Evolutionary conservation across 345 rosid genomes (phyloP).

Genomic region (Gossypium longicalyx): DNA sequence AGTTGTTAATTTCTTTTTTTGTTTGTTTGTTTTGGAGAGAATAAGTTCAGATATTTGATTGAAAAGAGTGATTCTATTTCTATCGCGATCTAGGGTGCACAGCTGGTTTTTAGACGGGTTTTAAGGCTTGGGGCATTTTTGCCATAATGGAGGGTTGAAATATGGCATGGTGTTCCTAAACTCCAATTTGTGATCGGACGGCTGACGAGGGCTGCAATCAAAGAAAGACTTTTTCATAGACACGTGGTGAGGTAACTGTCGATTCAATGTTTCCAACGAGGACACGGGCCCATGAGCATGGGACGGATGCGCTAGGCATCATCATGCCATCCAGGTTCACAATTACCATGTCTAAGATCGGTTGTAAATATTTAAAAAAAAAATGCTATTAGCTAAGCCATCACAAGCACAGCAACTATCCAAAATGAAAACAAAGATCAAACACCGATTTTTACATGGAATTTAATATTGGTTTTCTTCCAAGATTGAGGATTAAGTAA

Average conservation of each 20-base stretch:
- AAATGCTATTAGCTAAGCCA: too few relatives aligned
- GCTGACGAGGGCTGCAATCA: constrained; percentile 4
- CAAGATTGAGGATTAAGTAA: too few relatives aligned
- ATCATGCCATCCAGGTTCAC: too few relatives aligned
- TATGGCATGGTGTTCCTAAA: constrained; percentile 3
- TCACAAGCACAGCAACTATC: too few relatives aligned
- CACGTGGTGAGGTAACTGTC: constrained; percentile 18
- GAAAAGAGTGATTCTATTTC: not conserved
- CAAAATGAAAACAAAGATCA: not conserved
- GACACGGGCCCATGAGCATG: not conserved
- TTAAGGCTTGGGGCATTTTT: constrained; percentile 8
- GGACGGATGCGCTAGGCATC: not conserved
- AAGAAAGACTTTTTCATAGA: not conserved
- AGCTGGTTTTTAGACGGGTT: constrained; percentile 16
- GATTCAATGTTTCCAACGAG: constrained; percentile 19
- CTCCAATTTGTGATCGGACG: constrained; percentile 20
- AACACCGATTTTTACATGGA: not conserved
- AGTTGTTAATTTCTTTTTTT: not conserved
- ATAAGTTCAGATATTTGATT: constrained; percentile 11
- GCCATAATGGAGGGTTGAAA: not conserved
- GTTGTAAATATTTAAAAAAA: too few relatives aligned
- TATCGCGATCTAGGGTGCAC: constrained; percentile 18
- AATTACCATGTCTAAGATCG: too few relatives aligned
- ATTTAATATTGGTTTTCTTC: not conserved
- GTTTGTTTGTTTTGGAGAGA: not conserved